These are phyloP conservation scores for Cyberlindnera veronae DNA, from an alignment of 805 yeast genomes.

Conservation along the genomic window DNA sequence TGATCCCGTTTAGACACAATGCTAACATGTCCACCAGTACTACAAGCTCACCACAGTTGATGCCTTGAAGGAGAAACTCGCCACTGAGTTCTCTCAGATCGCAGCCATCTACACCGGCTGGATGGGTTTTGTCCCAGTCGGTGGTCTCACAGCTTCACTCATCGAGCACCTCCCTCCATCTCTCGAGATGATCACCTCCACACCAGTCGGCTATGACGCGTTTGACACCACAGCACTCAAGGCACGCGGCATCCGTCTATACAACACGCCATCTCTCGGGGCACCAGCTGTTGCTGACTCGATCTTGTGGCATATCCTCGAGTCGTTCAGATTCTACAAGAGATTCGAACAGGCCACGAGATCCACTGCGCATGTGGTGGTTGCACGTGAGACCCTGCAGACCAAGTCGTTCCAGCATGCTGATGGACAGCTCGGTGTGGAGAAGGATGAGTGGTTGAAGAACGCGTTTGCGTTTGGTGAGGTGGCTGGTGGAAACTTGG, in stretches of 20 bases:
- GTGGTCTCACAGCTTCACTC: constrained; percentile 46
- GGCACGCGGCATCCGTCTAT: constrained; percentile 39
- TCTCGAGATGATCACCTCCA: constrained; percentile 46
- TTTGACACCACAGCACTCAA: constrained; percentile 42
- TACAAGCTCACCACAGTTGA: constrained; percentile 37
- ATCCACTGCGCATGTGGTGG: constrained; percentile 36
- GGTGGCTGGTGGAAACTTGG: constrained; percentile 33
- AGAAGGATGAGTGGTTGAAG: constrained; percentile 18
- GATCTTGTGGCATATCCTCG: constrained; percentile 52
- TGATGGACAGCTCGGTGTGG: constrained; percentile 32
- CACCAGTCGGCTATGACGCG: constrained; percentile 57
- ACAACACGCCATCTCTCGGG: constrained; percentile 43
- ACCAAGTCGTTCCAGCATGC: constrained; percentile 27
- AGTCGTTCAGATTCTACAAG: constrained; percentile 50
- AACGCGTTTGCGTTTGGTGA: constrained; percentile 37
- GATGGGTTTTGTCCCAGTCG: constrained; percentile 49
- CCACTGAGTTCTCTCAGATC: constrained; percentile 34
- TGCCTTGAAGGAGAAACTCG: constrained; percentile 37
- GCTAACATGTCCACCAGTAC: constrained; percentile 14
- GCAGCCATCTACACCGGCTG: constrained; percentile 59
- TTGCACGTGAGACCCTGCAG: constrained; percentile 35
- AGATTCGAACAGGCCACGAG: constrained; percentile 32
- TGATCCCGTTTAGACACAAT: background rate
- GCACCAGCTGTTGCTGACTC: constrained; percentile 66
- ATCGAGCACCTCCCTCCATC: constrained; percentile 41